A percentile compares a stretch with the other conserved stretches of the same genome.
These are phyloP conservation scores for Aspergillus fijiensis DNA, from an alignment of 2,329 filamentous ascomycete species.

Conservation along the genomic window DNA sequence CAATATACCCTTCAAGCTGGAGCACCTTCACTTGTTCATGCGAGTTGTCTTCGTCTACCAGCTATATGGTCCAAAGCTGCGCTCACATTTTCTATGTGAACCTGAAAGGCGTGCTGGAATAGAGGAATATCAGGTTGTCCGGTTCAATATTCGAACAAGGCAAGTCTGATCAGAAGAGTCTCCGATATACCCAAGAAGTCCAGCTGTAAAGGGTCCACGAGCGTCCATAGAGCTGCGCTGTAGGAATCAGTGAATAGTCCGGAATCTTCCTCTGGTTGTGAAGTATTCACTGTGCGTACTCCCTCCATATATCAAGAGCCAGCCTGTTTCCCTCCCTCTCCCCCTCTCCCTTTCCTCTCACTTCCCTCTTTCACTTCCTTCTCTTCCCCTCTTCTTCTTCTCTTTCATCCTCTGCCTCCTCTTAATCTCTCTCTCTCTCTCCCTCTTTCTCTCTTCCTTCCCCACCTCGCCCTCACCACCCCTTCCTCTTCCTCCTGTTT, in stretches of 20 bases:
- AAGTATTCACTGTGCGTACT: conserved; percentile 6
- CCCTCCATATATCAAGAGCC: conserved; percentile 1
- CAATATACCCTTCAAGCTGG: no score
- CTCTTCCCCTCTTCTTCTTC: neutral
- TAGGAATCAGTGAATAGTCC: neutral
- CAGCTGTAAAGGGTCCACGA: no score
- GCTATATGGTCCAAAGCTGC: no score
- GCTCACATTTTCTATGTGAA: no score
- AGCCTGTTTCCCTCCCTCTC: neutral
- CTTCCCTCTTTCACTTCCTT: neutral
- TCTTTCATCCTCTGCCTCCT: neutral
- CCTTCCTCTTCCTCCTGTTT: neutral
- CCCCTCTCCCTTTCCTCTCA: conserved; percentile 5
- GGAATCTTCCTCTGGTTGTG: neutral
- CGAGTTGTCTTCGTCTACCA: no score
- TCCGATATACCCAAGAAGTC: no score
- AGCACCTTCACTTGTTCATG: no score
- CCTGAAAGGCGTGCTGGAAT: no score
- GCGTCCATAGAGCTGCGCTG: neutral
- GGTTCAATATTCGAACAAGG: no score
- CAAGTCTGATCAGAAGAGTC: no score
- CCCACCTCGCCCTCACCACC: neutral
- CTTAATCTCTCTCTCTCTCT: neutral
- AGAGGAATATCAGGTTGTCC: no score
- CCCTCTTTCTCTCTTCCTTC: neutral